These are phyloP conservation scores for Oryza meridionalis DNA, from an alignment of 176 grass and related monocot genomes.

Conservation along the genomic window DNA sequence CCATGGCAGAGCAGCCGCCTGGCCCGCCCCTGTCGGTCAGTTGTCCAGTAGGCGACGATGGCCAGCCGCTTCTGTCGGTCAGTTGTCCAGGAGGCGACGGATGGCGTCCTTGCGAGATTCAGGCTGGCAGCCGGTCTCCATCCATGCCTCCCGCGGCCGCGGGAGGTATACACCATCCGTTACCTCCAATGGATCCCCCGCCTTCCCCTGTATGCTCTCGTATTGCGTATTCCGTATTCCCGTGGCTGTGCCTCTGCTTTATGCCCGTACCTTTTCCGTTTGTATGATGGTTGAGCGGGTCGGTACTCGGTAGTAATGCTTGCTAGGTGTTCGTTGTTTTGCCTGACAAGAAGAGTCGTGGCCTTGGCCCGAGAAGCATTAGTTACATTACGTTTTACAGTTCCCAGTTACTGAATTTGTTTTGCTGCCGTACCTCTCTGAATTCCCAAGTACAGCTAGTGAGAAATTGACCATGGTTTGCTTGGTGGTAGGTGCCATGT, in stretches of 20 bases:
- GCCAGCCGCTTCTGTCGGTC: not conserved
- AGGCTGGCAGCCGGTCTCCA: not conserved
- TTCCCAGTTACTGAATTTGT: not conserved
- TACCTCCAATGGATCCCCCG: no score
- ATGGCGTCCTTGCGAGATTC: not conserved
- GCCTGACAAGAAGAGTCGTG: not conserved
- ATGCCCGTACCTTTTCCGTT: no score
- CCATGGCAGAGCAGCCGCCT: no score
- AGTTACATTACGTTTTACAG: not conserved
- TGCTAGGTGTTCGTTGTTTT: constrained; percentile 20
- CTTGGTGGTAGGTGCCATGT: not conserved
- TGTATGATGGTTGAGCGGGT: not conserved
- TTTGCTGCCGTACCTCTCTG: not conserved
- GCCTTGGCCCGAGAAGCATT: not conserved
- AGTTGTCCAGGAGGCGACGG: not conserved
- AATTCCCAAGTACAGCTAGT: not conserved
- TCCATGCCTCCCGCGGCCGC: not conserved
- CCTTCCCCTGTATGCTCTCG: no score
- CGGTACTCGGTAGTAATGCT: not conserved
- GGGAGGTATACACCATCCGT: not conserved
- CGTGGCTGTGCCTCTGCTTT: no score
- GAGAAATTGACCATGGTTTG: no score
- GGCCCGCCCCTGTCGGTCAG: no score
- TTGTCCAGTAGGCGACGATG: no score
- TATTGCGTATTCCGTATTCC: no score